Base-by-base conservation (phyloP, 805 yeast species). In the Yueomyces sp. region DNA sequence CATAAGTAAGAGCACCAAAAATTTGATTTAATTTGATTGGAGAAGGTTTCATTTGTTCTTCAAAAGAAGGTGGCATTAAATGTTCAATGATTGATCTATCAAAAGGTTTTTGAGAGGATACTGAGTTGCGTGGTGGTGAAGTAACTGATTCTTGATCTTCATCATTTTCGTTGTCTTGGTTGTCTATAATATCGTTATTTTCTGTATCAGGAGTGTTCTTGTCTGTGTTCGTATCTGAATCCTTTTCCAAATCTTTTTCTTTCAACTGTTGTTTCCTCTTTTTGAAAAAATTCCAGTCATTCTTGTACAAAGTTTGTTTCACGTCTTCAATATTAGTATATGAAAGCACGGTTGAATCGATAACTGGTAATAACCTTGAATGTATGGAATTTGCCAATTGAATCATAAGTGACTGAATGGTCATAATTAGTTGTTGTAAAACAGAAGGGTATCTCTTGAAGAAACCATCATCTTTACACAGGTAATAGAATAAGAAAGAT, bases 1-100 rank as follows among this genome's bases (percentile, higher is more conserved):
- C 90, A 54, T 88, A 86, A 39, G 86, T 71, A 43, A 94, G 69
- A 0, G 97, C 95, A 31, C 95, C 94, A 46, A 92, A 70, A 1
- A 88, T 81, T 53, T 92, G 94, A 28, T 88, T 77, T 43, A 88
- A 72, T 51, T 77, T 79, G 43, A 88, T 68, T 0, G 98, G 98
- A 0, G 96, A 85, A 3, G 96, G 95, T 56, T 77, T 79, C 72
- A 83, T 78, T 55, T 85, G 81, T 45, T 84, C 82, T 40, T 75
- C 70, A 26, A 84, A 75, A 0, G 90, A 68, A 2, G 97, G 97
- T 4, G 97, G 97, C 49, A 81, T 80, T 44, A 86, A 65, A 74
- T 79, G 82, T 44, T 77, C 73, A 39, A 80, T 66, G 33, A 87
- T 81, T 50, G 84, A 90, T 43, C 82, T 86, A 56, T 80, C 81